A percentile compares a stretch with the other conserved stretches of the same genome.
These are phyloP conservation scores for Acanthochlamys bracteata DNA, from an alignment of 106 monocot genomes.

Conservation along the genomic window DNA sequence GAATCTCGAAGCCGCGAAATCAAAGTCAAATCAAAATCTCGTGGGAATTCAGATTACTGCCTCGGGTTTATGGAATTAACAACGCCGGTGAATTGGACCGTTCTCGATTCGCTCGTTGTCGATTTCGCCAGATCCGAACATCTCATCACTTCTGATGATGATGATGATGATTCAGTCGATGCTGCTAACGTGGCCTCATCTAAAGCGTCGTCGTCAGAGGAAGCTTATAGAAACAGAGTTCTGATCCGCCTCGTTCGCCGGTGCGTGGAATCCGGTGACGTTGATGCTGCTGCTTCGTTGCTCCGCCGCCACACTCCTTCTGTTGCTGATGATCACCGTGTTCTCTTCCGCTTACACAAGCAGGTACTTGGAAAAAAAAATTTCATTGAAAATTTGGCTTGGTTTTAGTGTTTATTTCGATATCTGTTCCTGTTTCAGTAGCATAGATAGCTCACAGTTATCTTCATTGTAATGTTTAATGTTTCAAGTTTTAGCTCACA, in stretches of 20 bases:
- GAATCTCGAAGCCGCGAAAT: too few species aligned
- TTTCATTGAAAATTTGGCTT: background rate
- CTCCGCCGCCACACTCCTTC: slow-evolving; percentile 49
- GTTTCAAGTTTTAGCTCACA: background rate
- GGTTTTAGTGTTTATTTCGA: background rate
- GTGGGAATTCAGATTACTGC: too few species aligned
- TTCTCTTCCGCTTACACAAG: slow-evolving; percentile 87
- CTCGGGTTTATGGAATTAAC: slow-evolving; percentile 44
- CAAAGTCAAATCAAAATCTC: too few species aligned
- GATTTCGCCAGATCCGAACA: slow-evolving; percentile 84
- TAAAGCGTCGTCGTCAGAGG: background rate
- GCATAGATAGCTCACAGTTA: background rate
- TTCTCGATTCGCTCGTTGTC: slow-evolving; percentile 75
- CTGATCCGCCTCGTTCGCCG: slow-evolving; percentile 68
- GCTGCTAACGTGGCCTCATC: slow-evolving; percentile 17
- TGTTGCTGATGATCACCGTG: slow-evolving; percentile 68
- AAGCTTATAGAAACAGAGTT: slow-evolving; percentile 15
- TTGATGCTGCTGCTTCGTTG: slow-evolving; percentile 52
- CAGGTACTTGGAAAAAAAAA: slow-evolving; percentile 33
- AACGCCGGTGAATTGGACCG: slow-evolving; percentile 77
- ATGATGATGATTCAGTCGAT: slow-evolving; percentile 28
- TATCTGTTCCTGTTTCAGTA: background rate
- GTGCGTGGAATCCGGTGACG: slow-evolving; percentile 52
- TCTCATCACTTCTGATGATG: slow-evolving; percentile 33
- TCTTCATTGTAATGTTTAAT: background rate